Base-by-base conservation (phyloP, 1,139 yeast species). In the Candida glucosophila region DNA sequence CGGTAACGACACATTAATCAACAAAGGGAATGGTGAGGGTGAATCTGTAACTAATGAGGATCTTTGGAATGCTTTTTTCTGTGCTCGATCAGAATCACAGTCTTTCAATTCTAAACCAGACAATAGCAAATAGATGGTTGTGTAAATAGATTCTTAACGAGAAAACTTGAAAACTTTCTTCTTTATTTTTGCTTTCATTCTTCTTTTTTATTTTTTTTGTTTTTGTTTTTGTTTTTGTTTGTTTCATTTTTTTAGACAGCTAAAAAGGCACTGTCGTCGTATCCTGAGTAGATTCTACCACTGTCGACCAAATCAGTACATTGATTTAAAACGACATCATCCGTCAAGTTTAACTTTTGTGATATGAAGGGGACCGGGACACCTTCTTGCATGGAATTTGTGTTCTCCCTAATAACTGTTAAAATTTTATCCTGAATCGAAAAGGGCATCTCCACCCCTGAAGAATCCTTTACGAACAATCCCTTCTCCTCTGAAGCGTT, bases 321-420 rank as follows among this genome's bases (percentile, higher is more conserved):
- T 31, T 63, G 58, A 16, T 56, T 50, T 32, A 57, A 52, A 9
- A 68, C 77, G 20, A 60, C 69, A 15, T 62, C 71, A 27, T 58
- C 62, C 17, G 67, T 41, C n/a, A 77, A 37, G 23, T 57, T 59
- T 39, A 78, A 55, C 19, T 65, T 61, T 42, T 75, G 80, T 12
- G 75, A 63, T 33, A 80, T 69, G 31, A 70, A 61, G 30, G 67
- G 69, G 12, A 73, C 56, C 12, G 83, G 85, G 6, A 79, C 85
- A 36, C 90, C 90, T 43, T 78, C 86, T 8, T 73, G 62, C 75
- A 78, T 77, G 10, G 72, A 55, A 24, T 66, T 62, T 21, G 74
- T 61, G 38, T 72, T 52, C 31, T 65, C 65, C 37, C 59, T 55
- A 45, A 77, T 55, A 23, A 70, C 59, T n/a, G 60, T 59, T 30